A percentile compares a stretch with the other conserved stretches of the same genome.
phyloP scores from a whole-genome alignment of 2,329 filamentous ascomycete genomes.

The Fusarium mexicanum region DNA sequence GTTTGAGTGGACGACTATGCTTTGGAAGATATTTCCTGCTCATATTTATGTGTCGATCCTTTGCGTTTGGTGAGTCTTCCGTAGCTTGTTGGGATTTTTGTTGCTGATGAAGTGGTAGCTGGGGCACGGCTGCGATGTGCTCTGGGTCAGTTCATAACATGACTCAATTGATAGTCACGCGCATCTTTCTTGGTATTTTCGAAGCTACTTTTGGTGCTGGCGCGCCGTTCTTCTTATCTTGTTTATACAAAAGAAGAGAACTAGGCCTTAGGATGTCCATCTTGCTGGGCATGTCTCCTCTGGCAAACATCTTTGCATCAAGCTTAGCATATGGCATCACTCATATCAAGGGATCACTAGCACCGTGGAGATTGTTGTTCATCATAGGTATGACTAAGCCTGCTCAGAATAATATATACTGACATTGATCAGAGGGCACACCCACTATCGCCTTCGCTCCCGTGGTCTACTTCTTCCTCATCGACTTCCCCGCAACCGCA shows the following conservation, averaged over 20 bases:
- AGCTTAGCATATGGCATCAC: constrained; percentile 28
- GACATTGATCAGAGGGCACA: background rate
- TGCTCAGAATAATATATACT: accelerated
- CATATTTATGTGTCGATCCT: constrained; percentile 23
- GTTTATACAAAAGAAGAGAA: constrained; percentile 22
- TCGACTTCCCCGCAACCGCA: constrained; percentile 24
- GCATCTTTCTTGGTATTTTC: constrained; percentile 18
- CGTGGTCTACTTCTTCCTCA: constrained; percentile 24
- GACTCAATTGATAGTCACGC: constrained; percentile 4
- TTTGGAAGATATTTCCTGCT: constrained; percentile 34
- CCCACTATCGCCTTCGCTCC: constrained; percentile 10
- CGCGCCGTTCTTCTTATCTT: constrained; percentile 27
- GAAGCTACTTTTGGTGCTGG: constrained; percentile 36
- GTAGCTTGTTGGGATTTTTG: accelerated
- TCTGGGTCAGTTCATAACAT: constrained; percentile 21
- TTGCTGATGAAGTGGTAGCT: background rate
- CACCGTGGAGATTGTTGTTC: constrained; percentile 17
- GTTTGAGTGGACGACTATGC: constrained; percentile 35
- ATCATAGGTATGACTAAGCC: background rate
- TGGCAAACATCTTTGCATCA: constrained; percentile 26
- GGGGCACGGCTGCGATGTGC: constrained; percentile 32
- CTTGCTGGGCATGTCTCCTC: constrained; percentile 20
- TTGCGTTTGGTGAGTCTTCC: constrained; percentile 14
- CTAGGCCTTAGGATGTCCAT: constrained; percentile 20
- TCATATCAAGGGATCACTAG: constrained; percentile 11